Conservation (phyloP, 305 asterid genomes). For the Fraxinus floribunda region DNA sequence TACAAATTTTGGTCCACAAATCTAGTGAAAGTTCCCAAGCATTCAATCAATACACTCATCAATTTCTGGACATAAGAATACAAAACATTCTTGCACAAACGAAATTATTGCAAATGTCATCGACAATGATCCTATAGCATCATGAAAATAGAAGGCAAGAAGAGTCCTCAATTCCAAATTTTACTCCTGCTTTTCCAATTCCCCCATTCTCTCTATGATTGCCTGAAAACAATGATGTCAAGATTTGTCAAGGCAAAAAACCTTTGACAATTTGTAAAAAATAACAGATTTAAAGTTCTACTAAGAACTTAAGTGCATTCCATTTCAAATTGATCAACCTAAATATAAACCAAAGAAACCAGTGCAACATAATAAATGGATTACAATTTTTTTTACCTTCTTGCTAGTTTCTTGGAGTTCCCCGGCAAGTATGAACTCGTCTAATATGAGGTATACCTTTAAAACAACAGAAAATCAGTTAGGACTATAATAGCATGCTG, state of each 20-base stretch:
- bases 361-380: neutral
- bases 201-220: constrained; percentile 94
- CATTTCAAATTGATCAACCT: neutral
- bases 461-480: neutral
- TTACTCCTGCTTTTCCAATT: constrained; percentile 80
- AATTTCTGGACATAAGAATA: neutral
- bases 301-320: neutral
- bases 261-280: neutral
- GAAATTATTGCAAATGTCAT: neutral
- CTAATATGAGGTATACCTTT: constrained; percentile 89
- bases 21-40: neutral
- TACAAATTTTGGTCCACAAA: neutral
- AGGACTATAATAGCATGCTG: constrained; percentile 3
- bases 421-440: constrained; percentile 96
- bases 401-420: constrained; percentile 98
- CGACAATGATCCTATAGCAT: neutral
- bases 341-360: neutral
- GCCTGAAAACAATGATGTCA: constrained; percentile 43
- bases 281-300: neutral
- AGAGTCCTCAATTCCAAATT: neutral
- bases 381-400: constrained; percentile 47
- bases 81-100: neutral
- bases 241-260: neutral
- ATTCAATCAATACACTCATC: neutral
- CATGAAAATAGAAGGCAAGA: neutral